A percentile compares a stretch with the other conserved stretches of the same genome.
These are phyloP conservation scores for Bipolaris oryzae DNA, from an alignment of 2,329 filamentous ascomycete species.

Conservation along the genomic window DNA sequence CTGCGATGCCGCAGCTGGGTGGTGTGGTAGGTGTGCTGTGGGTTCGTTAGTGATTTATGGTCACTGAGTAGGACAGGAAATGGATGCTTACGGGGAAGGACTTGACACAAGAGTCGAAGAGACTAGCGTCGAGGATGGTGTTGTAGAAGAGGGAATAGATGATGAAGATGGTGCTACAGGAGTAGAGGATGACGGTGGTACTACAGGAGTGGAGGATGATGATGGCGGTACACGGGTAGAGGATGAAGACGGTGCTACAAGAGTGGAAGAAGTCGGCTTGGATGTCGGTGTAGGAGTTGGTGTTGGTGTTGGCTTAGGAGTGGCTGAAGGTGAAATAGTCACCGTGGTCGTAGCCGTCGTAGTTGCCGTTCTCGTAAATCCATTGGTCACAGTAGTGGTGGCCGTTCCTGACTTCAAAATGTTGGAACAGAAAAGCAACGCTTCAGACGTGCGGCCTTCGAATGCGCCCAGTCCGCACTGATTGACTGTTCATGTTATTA, in stretches of 20 bases:
- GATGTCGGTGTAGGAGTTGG: conserved; percentile 22
- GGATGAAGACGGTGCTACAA: neutral
- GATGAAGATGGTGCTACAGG: neutral
- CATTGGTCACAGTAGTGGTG: conserved; percentile 31
- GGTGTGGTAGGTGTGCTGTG: conserved; percentile 25
- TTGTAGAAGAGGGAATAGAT: neutral
- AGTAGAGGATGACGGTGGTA: neutral
- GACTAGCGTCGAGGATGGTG: neutral
- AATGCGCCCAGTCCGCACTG: conserved; percentile 41
- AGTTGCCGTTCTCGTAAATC: conserved; percentile 28
- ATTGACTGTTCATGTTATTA: conserved; percentile 21
- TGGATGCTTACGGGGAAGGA: conserved; percentile 32
- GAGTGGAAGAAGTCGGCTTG: conserved; percentile 13
- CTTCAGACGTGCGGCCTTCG: conserved; percentile 38
- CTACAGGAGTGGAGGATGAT: neutral
- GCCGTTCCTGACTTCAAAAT: conserved; percentile 35
- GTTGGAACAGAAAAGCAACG: conserved; percentile 38
- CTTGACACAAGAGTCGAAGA: conserved; percentile 21
- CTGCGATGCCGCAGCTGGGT: conserved; percentile 37
- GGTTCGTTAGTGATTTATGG: conserved; percentile 2
- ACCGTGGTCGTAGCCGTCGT: conserved; percentile 29
- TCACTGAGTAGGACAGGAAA: neutral
- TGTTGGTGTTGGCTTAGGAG: conserved; percentile 14
- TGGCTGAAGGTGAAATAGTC: conserved; percentile 29
- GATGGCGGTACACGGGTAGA: neutral